These are phyloP conservation scores for Dendrocalamus sinicus DNA, from an alignment of 176 grass and related monocot genomes.

Conservation along the genomic window DNA sequence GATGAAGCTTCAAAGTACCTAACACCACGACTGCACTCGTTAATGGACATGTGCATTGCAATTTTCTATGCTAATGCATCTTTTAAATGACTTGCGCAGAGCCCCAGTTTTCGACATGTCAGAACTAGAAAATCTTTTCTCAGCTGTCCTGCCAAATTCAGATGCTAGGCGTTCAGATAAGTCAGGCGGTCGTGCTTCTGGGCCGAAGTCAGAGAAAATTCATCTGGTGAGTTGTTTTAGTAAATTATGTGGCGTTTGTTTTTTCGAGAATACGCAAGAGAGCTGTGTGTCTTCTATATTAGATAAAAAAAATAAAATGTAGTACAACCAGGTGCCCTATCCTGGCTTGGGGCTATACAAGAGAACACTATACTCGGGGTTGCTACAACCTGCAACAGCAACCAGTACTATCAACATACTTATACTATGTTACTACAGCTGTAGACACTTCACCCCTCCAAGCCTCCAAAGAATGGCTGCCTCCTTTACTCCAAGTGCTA, in stretches of 20 bases:
- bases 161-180: slow-evolving; percentile 70
- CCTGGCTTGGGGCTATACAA: too few species aligned
- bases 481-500: too few species aligned
- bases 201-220: slow-evolving; percentile 86
- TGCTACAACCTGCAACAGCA: too few species aligned
- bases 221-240: slow-evolving; percentile 72
- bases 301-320: too few species aligned
- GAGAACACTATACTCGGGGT: too few species aligned
- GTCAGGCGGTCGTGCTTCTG: slow-evolving; percentile 61
- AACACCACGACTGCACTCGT: slow-evolving; percentile 14
- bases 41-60: slow-evolving; percentile 22
- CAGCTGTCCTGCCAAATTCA: slow-evolving; percentile 73
- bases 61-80: slow-evolving; percentile 46
- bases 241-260: slow-evolving; percentile 3
- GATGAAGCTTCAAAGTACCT: slow-evolving; percentile 73
- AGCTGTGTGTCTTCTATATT: too few species aligned
- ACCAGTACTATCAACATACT: too few species aligned
- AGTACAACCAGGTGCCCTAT: too few species aligned
- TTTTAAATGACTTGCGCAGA: slow-evolving; percentile 50
- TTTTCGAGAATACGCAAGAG: background rate
- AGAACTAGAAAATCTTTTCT: slow-evolving; percentile 96
- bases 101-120: slow-evolving; percentile 95
- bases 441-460: too few species aligned
- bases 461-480: too few species aligned
- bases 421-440: too few species aligned